These are phyloP conservation scores for Penicillium corylophilum DNA, from an alignment of 2,329 filamentous ascomycete genomes.

Conservation along the genomic window DNA sequence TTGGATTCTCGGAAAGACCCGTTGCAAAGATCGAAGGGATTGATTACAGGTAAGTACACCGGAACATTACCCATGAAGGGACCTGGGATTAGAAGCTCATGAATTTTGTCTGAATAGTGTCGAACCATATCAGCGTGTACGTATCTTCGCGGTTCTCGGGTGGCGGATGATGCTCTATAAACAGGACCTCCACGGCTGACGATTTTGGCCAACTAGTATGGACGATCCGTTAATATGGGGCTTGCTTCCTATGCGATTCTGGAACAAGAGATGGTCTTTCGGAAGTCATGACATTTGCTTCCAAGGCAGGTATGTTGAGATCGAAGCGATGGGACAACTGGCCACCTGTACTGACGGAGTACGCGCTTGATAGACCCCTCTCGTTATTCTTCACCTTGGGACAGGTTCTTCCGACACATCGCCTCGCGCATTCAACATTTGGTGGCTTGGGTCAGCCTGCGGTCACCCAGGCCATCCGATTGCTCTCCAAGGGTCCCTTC, in stretches of 20 bases:
- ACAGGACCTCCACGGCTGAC: constrained; percentile 26
- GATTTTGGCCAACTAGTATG: constrained; percentile 56
- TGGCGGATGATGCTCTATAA: constrained; percentile 15
- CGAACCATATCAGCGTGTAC: constrained; percentile 86
- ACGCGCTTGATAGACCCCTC: constrained; percentile 52
- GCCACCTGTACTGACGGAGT: constrained; percentile 2
- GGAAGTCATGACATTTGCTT: constrained; percentile 97
- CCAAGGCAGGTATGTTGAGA: constrained; percentile 66
- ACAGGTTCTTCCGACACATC: constrained; percentile 87
- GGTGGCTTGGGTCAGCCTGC: constrained; percentile 91
- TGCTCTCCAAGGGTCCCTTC: constrained; percentile 70
- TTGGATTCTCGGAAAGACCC: constrained; percentile 71
- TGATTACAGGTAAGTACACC: constrained; percentile 69
- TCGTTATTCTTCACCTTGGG: constrained; percentile 83
- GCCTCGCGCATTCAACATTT: constrained; percentile 70
- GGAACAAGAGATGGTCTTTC: constrained; percentile 80
- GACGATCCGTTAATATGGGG: constrained; percentile 97
- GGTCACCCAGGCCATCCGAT: constrained; percentile 77
- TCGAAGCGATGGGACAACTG: background rate
- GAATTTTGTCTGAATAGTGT: constrained; percentile 57
- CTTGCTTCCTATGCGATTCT: constrained; percentile 71
- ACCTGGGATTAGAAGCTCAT: constrained; percentile 5
- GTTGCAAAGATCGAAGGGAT: constrained; percentile 66
- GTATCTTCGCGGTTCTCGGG: constrained; percentile 45
- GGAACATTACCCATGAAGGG: background rate